These are phyloP conservation scores for Chrysoporthe cubensis DNA, from an alignment of 2,329 filamentous ascomycete species.

Conservation along the genomic window DNA sequence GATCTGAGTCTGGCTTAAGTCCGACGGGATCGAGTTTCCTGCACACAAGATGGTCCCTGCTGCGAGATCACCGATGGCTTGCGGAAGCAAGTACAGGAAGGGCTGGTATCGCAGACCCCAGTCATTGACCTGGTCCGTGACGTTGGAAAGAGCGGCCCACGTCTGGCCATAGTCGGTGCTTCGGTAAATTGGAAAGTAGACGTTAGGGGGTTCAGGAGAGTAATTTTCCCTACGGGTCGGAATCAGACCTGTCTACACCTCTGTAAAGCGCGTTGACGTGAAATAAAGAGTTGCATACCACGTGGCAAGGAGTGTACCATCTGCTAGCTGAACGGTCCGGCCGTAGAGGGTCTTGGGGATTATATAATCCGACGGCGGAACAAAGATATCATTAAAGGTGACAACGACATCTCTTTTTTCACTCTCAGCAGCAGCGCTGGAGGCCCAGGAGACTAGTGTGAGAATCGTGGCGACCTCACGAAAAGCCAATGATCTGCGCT, in stretches of 20 bases:
- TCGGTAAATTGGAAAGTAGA: slow-evolving; percentile 55
- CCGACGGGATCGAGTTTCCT: slow-evolving; percentile 57
- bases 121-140: slow-evolving; percentile 65
- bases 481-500: background rate
- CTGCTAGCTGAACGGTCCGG: slow-evolving; percentile 1
- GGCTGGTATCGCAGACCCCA: slow-evolving; percentile 73
- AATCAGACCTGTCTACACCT: background rate
- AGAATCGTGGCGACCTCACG: background rate
- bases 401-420: slow-evolving; percentile 3
- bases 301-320: slow-evolving; percentile 4
- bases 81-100: slow-evolving; percentile 64
- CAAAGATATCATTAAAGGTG: slow-evolving; percentile 7
- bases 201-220: slow-evolving; percentile 1
- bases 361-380: background rate
- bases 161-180: slow-evolving; percentile 57
- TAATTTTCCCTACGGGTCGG: background rate
- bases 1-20: slow-evolving; percentile 67
- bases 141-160: slow-evolving; percentile 65
- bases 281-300: background rate
- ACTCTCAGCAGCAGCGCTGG: background rate
- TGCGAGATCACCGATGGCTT: slow-evolving; percentile 58
- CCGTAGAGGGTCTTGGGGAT: slow-evolving; percentile 5
- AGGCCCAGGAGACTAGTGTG: background rate
- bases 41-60: slow-evolving; percentile 66
- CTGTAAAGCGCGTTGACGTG: background rate